Evolutionary conservation across 345 rosid genomes (phyloP), one percentile per base, ranked within the genome.

Genomic region (Lenwebbia sp.): DNA sequence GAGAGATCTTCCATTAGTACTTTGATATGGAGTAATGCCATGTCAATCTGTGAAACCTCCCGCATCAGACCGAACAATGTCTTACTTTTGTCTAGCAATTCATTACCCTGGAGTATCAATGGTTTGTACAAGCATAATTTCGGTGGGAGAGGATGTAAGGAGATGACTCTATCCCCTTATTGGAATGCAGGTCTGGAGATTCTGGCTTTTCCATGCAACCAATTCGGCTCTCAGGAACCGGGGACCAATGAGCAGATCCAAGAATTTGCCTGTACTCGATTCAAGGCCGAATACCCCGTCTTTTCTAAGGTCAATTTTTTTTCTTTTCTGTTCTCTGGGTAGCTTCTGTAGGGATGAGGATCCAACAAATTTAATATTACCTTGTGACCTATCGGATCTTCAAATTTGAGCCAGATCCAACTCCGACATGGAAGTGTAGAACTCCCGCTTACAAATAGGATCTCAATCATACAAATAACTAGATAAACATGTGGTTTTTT

Each of bases 131-230:
- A 19, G 33, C 37, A 3, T 17, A 33, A 70, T 70, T 37, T 19
- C 25, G 78, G 47, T 37, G 78, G 25, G 47, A 55, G 58, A 70
- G 37, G 47, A 70, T 10, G 13, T 70, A 70, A 19, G 25, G 10
- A 70, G 78, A 70, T 70, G 78, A 70, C 47, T 10, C 13, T 19
- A 33, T 37, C 37, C 7, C 78, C 78, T 70, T 33, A 70, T 22
- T 37, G 47, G 25, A 55, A 51, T 84, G 33, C 90, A 91, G 93
- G 92, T 28, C 87, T 91, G n/a, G 92, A 90, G 78, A 90, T 91
- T 84, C 50, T 88, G 86, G 90, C 93, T 14, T 91, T 90, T 60
- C 92, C 93, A 22, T 91, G 93, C 93, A 91, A 91, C 87, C 93
- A 90, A 84, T 91, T 91, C 54, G 85, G 83, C 10, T 88, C 88